Evolutionary conservation across 441 rosid species (phyloP).

Genomic region (Sinapis alba): DNA sequence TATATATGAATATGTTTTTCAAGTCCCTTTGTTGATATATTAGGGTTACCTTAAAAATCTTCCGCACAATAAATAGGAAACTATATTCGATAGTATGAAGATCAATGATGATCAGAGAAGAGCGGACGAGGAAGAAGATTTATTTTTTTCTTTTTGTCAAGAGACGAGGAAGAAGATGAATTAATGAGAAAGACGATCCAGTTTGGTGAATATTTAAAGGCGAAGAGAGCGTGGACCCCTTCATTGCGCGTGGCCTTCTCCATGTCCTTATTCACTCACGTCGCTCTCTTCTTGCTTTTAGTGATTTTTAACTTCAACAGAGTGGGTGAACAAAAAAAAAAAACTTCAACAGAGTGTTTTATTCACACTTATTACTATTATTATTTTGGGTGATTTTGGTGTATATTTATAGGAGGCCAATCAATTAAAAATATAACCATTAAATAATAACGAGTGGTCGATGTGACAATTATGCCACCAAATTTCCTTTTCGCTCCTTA

Average conservation of each 20-base stretch:
- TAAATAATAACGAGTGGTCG: too few species aligned
- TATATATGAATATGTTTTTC: background rate
- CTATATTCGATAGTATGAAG: background rate
- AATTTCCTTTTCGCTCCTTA: too few species aligned
- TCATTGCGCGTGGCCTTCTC: constrained; percentile 39
- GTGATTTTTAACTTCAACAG: background rate
- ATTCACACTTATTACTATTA: background rate
- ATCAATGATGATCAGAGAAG: constrained; percentile 7
- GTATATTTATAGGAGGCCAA: too few species aligned
- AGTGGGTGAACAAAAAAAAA: too few species aligned
- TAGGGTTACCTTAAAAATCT: constrained; percentile 20
- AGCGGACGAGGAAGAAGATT: constrained; percentile 18
- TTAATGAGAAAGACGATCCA: constrained; percentile 12
- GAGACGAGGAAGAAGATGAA: constrained; percentile 22
- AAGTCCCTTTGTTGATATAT: background rate
- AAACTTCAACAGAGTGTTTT: background rate
- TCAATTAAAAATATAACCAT: too few species aligned
- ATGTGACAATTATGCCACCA: too few species aligned
- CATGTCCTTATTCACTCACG: constrained; percentile 29
- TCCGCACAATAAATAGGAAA: background rate
- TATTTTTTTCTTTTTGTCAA: too few species aligned
- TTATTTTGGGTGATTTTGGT: too few species aligned
- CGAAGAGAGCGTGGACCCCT: constrained; percentile 37
- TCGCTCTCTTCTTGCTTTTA: constrained; percentile 19
- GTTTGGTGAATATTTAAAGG: constrained; percentile 21